phyloP scores from a whole-genome alignment of 352 stramenopile species.

The Pythium biforme region DNA sequence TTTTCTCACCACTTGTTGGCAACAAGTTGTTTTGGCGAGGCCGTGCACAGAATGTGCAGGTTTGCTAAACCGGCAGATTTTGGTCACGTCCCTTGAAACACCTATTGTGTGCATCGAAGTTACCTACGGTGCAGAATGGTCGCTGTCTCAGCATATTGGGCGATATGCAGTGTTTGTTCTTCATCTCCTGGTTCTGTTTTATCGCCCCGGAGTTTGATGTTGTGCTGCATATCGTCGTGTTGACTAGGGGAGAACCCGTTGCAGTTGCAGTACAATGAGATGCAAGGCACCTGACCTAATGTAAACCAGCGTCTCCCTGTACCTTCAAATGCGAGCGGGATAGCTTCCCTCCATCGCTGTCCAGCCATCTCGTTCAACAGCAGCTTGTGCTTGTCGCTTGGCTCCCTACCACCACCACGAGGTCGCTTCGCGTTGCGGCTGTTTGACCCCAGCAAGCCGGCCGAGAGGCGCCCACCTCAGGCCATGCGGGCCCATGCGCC shows the following conservation, averaged over 20 bases:
- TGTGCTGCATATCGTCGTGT: not conserved
- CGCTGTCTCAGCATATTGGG: conserved; percentile 8
- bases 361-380: not conserved
- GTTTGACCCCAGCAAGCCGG: not conserved
- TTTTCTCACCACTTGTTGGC: not conserved
- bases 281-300: not conserved
- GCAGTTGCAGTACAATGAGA: not conserved
- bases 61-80: not conserved
- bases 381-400: not conserved
- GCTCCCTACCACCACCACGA: not conserved
- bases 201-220: not conserved
- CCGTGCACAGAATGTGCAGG: not conserved
- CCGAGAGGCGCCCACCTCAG: not conserved
- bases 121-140: not conserved
- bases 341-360: not conserved
- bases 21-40: not conserved
- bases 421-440: not conserved
- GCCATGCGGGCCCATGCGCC: not conserved
- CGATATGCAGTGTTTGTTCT: too few relatives aligned
- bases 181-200: conserved; percentile 10
- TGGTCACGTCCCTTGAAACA: not conserved
- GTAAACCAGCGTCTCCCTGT: too few relatives aligned
- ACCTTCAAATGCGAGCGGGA: too few relatives aligned
- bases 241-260: not conserved
- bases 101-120: not conserved